Base-by-base conservation (phyloP, 2,329 filamentous ascomycete species). In the Exophiala xenobiotica region DNA sequence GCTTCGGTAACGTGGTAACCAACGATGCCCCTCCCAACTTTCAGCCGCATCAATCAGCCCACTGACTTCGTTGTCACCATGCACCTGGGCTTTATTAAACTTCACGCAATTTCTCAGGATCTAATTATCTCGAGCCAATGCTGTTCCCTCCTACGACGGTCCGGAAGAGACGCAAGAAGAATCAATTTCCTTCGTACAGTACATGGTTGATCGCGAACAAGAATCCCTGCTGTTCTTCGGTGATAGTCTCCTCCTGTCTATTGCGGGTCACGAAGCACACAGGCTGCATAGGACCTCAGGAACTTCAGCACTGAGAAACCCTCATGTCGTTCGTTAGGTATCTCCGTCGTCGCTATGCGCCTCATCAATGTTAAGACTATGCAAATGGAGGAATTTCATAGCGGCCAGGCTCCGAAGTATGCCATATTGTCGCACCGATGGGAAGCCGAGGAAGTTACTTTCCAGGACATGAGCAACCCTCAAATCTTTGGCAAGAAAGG, bases 371-470 rank as follows among this genome's bases (percentile, higher is more conserved):
- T 49, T 16, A 39, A 26, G 7, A 60, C 57, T 7, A 42, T 51
- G 11, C 46, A 58, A 40, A 38, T 60, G 37, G 53, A 54, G 37
- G 57, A 60, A 33, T 52, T 57, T 43, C 26, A 33, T 31, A 51
- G 33, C 23, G 49, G 44, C 16, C 31, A 38, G 11, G 29, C 44
- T 19, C 53, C 49, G 18, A 35, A 23, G 19, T 65, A 65, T 51
- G 62, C 63, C 6, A 62, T 65, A 27, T 60, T 65, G 16, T 64
- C 61, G 22, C 63, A 65, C 46, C 47, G 51, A 24, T 64, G 63
- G 61, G 53, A 55, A 24, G 19, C 41, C 8, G 58, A 62, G n/a
- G 62, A 65, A 43, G 61, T 63, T 7, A 40, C 49, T 4, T 56
- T 61, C 18, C 54, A 60, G 23, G 60, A 63, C 2, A 54, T 58